Conservation (phyloP, 2,329 filamentous ascomycete species). For the Sporothrix dimorphospora region DNA sequence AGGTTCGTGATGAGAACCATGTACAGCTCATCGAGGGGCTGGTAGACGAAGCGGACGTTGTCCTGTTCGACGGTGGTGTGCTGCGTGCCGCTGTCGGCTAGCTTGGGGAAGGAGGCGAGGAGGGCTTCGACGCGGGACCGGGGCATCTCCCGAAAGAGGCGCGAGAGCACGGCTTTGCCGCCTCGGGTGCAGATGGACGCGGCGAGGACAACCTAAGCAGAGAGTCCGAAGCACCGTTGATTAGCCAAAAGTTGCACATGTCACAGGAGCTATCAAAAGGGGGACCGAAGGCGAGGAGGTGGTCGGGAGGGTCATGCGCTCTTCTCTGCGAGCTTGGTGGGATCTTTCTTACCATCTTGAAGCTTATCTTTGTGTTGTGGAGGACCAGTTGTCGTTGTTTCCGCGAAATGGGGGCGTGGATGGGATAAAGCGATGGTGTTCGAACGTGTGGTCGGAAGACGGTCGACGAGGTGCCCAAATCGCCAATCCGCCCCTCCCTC, state of each 20-base stretch:
- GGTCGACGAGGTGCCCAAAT: slow-evolving; percentile 27
- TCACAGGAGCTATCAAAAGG: slow-evolving; percentile 14
- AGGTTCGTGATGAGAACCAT: slow-evolving; percentile 99
- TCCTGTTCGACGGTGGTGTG: slow-evolving; percentile 99
- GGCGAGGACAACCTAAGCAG: slow-evolving; percentile 84
- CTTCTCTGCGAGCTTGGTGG: not conserved
- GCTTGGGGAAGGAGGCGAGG: slow-evolving; percentile 95
- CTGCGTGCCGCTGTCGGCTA: slow-evolving; percentile 92
- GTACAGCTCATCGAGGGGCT: slow-evolving; percentile 98
- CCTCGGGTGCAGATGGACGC: slow-evolving; percentile 98
- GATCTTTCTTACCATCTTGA: slow-evolving; percentile 26
- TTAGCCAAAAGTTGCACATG: slow-evolving; percentile 25
- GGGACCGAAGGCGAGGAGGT: not conserved
- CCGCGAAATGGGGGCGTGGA: not conserved
- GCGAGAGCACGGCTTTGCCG: slow-evolving; percentile 96
- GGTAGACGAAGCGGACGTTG: slow-evolving; percentile 99
- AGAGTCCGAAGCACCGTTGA: not conserved
- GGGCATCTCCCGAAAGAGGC: slow-evolving; percentile 97
- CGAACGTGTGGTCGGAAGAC: slow-evolving; percentile 19
- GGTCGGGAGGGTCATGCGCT: slow-evolving; percentile 14
- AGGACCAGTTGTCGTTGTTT: not conserved
- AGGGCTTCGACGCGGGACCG: slow-evolving; percentile 95
- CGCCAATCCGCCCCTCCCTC: slow-evolving; percentile 32
- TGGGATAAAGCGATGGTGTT: slow-evolving; percentile 10
- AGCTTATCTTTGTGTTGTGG: slow-evolving; percentile 11